Evolutionary conservation across 345 rosid genomes (phyloP).

Genomic region (Cardiospermum halicacabum): DNA sequence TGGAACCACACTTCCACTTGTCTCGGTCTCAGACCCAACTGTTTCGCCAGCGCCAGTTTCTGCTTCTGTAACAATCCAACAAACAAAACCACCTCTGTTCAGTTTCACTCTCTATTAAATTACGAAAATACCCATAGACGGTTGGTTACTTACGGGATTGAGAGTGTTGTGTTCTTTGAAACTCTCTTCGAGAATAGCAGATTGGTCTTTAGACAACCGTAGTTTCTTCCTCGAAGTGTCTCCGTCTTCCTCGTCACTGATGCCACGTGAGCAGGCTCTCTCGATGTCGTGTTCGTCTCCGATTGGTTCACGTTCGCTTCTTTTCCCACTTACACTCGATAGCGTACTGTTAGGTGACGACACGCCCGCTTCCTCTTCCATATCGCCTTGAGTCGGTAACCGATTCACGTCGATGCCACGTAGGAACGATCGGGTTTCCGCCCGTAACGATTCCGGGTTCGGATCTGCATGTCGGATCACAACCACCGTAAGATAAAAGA

Average conservation of each 20-base stretch:
- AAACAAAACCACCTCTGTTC: neutral
- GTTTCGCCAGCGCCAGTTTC: slow-evolving; percentile 80
- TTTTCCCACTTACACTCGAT: slow-evolving; percentile 84
- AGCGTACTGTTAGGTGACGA: slow-evolving; percentile 95
- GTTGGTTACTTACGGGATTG: slow-evolving; percentile 64
- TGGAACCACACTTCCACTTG: slow-evolving; percentile 99
- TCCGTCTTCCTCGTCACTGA: slow-evolving; percentile 90
- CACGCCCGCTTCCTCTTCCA: slow-evolving; percentile 79
- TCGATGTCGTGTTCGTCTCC: slow-evolving; percentile 62
- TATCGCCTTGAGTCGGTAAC: slow-evolving; percentile 58
- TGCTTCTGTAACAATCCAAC: no score
- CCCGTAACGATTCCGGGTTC: slow-evolving; percentile 43
- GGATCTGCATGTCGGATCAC: slow-evolving; percentile 73
- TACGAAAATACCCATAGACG: slow-evolving; percentile 13
- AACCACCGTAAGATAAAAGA: no score
- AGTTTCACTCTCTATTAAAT: neutral
- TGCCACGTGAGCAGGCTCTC: slow-evolving; percentile 66
- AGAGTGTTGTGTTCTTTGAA: slow-evolving; percentile 95
- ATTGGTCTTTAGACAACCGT: slow-evolving; percentile 87
- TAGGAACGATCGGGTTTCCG: slow-evolving; percentile 48
- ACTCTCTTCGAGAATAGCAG: slow-evolving; percentile 89
- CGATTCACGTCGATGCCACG: slow-evolving; percentile 90
- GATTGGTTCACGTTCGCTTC: slow-evolving; percentile 76
- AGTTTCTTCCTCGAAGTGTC: slow-evolving; percentile 91
- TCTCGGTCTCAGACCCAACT: slow-evolving; percentile 75